phyloP scores from a whole-genome alignment of 805 yeast genomes.

The Saturnispora sanitii region DNA sequence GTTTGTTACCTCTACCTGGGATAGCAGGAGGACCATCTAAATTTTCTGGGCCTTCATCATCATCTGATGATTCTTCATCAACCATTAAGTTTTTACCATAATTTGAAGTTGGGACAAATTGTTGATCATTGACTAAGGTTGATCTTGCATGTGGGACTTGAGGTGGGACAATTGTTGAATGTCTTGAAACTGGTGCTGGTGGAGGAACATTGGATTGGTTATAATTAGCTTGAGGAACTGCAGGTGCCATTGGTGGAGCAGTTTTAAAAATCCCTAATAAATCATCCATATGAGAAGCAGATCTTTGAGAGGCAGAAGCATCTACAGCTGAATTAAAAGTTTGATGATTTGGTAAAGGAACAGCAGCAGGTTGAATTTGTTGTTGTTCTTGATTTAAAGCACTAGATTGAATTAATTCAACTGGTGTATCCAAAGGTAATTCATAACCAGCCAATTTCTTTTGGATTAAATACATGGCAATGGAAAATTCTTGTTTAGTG shows the following conservation, averaged over 20 bases:
- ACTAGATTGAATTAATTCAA: constrained; percentile 34
- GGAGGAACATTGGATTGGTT: not conserved
- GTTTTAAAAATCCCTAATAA: constrained; percentile 49
- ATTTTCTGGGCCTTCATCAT: constrained; percentile 30
- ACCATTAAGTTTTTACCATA: constrained; percentile 66
- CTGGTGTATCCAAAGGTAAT: constrained; percentile 73
- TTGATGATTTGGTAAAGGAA: constrained; percentile 9
- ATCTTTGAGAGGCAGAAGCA: constrained; percentile 15
- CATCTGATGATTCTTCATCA: constrained; percentile 30
- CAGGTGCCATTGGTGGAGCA: constrained; percentile 26
- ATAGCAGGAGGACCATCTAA: constrained; percentile 25
- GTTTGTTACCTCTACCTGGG: constrained; percentile 29
- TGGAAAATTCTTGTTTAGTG: constrained; percentile 72
- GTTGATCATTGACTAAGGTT: constrained; percentile 22
- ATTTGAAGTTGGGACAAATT: constrained; percentile 70
- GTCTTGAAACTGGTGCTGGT: constrained; percentile 7
- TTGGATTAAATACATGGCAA: constrained; percentile 90
- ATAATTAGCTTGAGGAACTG: constrained; percentile 11
- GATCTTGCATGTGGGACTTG: constrained; percentile 5
- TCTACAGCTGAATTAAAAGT: constrained; percentile 13
- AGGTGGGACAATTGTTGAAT: constrained; percentile 9
- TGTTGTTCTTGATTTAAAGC: constrained; percentile 21
- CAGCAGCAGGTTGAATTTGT: constrained; percentile 8
- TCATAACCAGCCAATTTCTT: constrained; percentile 66
- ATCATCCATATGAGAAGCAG: constrained; percentile 48